Percentiles rank a stretch among this genome's conserved stretches.
phyloP scores from a whole-genome alignment of 2,329 filamentous ascomycete genomes.

The Fusarium coicis region DNA sequence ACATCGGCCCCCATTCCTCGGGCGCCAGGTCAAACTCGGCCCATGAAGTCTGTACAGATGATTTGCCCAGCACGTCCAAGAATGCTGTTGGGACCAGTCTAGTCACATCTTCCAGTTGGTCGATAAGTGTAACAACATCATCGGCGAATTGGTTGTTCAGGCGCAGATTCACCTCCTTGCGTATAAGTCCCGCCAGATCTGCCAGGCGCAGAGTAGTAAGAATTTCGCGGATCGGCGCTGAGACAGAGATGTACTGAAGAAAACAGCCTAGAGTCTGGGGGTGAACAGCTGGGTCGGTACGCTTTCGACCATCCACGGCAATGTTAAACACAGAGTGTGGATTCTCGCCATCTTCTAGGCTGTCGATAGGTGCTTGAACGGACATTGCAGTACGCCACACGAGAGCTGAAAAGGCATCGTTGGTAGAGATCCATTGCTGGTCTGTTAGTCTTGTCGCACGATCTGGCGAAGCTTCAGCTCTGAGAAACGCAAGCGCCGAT shows the following conservation, averaged over 20 bases:
- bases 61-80: slow-evolving; percentile 9
- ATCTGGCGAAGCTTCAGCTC: background rate
- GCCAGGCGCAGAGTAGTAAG: slow-evolving; percentile 1
- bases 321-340: slow-evolving; percentile 8
- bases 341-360: slow-evolving; percentile 6
- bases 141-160: slow-evolving; percentile 16
- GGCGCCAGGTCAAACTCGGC: slow-evolving; percentile 6
- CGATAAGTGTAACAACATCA: slow-evolving; percentile 15
- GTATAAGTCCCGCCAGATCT: slow-evolving; percentile 18
- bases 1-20: slow-evolving; percentile 7
- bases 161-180: slow-evolving; percentile 10
- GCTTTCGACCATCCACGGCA: slow-evolving; percentile 18
- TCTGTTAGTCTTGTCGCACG: slow-evolving; percentile 4
- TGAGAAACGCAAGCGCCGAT: slow-evolving; percentile 8
- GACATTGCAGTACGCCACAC: slow-evolving; percentile 23
- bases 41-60: slow-evolving; percentile 25
- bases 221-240: slow-evolving; percentile 16
- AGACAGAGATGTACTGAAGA: slow-evolving; percentile 17
- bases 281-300: slow-evolving; percentile 15
- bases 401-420: slow-evolving; percentile 27
- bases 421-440: slow-evolving; percentile 24
- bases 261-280: slow-evolving; percentile 20
- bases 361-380: slow-evolving; percentile 3
- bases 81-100: slow-evolving; percentile 21
- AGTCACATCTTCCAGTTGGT: slow-evolving; percentile 8